Percentiles rank a stretch among this genome's conserved stretches.
Conservation (phyloP, 2,329 filamentous ascomycete genomes). For the Tolypocladium endophyticum region DNA sequence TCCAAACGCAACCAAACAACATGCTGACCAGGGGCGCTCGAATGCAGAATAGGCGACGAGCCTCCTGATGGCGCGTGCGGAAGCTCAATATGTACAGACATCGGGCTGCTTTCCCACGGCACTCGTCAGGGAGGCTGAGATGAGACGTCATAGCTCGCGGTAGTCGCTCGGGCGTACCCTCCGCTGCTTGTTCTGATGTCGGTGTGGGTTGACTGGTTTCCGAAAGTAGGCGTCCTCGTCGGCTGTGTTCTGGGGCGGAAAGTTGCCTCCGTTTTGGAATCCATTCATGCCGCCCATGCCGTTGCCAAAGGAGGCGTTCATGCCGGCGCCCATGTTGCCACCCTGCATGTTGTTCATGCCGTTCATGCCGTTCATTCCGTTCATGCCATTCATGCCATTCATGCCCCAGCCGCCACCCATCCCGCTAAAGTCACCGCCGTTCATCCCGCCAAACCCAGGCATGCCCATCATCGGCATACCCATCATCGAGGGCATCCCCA, state of each 20-base stretch:
- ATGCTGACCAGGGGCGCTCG: not conserved
- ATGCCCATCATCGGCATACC: conserved; percentile 16
- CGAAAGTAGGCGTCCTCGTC: conserved; percentile 92
- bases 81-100: not conserved
- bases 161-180: conserved; percentile 84
- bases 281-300: conserved; percentile 20
- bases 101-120: not conserved
- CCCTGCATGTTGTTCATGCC: conserved; percentile 14
- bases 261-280: conserved; percentile 26
- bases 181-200: conserved; percentile 72
- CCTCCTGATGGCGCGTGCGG: not conserved
- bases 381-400: conserved; percentile 20
- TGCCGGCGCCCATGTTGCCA: conserved; percentile 15
- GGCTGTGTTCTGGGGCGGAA: conserved; percentile 40
- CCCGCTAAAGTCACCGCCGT: conserved; percentile 11
- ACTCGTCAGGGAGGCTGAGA: not conserved
- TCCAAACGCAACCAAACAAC: not conserved
- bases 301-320: conserved; percentile 6
- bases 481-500: conserved; percentile 17
- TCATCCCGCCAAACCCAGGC: conserved; percentile 17
- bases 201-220: conserved; percentile 89
- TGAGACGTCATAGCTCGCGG: conserved; percentile 55
- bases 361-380: conserved; percentile 19
- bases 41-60: not conserved
- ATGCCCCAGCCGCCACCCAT: conserved; percentile 21